Evolutionary conservation across 1,139 yeast genomes (phyloP).

Genomic region (Taphrina confusa): DNA sequence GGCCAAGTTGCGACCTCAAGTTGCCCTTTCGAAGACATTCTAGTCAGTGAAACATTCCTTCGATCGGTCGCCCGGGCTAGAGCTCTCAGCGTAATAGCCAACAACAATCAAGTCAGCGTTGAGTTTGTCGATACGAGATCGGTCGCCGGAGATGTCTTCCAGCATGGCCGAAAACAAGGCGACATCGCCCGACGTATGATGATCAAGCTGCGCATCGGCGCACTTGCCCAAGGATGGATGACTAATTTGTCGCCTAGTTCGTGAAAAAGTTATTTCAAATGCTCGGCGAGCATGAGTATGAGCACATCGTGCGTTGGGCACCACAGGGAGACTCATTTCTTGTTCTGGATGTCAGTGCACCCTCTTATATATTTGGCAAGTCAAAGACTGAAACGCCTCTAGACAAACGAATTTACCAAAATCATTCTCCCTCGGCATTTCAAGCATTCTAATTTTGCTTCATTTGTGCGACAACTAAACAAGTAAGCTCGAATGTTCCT

Average conservation of each 20-base stretch:
- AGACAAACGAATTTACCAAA: slow-evolving; percentile 87
- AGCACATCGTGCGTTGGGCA: slow-evolving; percentile 80
- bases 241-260: slow-evolving; percentile 1
- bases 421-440: slow-evolving; percentile 83
- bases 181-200: slow-evolving; percentile 19
- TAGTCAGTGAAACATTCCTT: background rate
- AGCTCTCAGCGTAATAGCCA: no score
- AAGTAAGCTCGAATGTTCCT: slow-evolving; percentile 64
- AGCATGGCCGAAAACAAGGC: slow-evolving; percentile 12
- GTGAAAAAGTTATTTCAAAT: slow-evolving; percentile 52
- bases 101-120: background rate
- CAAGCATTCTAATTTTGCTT: slow-evolving; percentile 91
- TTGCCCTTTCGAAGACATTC: background rate
- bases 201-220: no score
- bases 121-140: background rate
- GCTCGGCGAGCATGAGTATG: slow-evolving; percentile 77
- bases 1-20: background rate
- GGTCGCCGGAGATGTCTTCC: background rate
- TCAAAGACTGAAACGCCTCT: slow-evolving; percentile 88
- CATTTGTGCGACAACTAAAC: slow-evolving; percentile 93
- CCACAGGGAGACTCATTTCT: slow-evolving; percentile 79
- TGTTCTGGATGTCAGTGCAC: slow-evolving; percentile 59
- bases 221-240: no score
- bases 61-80: no score
- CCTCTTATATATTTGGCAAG: no score